Percentiles rank a stretch among this genome's conserved stretches.
These are phyloP conservation scores for Lobosporangium transversale DNA, from an alignment of 192 early-diverging fungal species.

Conservation along the genomic window DNA sequence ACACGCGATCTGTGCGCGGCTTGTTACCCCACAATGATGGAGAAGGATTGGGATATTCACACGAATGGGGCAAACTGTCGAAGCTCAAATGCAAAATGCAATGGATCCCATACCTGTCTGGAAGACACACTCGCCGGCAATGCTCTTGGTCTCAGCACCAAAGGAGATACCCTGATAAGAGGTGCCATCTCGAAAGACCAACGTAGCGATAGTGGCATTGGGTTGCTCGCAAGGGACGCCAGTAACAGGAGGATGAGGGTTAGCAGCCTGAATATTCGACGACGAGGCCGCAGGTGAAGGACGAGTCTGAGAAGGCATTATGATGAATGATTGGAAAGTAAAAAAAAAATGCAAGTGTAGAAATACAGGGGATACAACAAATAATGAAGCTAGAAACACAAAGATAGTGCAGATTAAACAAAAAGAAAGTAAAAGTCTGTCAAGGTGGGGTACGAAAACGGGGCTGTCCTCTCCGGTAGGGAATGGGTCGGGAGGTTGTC, in stretches of 20 bases:
- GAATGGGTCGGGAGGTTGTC: constrained; percentile 20
- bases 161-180: constrained; percentile 92
- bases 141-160: constrained; percentile 85
- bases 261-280: constrained; percentile 9
- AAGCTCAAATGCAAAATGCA: too few species aligned
- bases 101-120: constrained; percentile 93
- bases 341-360: constrained; percentile 3
- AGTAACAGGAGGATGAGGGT: constrained; percentile 39
- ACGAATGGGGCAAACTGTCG: too few species aligned
- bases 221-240: constrained; percentile 40
- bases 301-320: constrained; percentile 39
- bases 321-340: constrained; percentile 2
- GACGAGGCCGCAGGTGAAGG: constrained; percentile 4
- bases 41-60: too few species aligned
- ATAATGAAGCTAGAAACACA: background rate
- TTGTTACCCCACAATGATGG: too few species aligned
- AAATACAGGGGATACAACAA: constrained; percentile 21
- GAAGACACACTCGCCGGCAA: constrained; percentile 98
- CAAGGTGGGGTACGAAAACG: background rate
- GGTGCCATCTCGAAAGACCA: constrained; percentile 88
- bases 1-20: too few species aligned
- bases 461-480: constrained; percentile 9
- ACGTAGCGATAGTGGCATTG: constrained; percentile 64
- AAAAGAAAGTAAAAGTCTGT: constrained; percentile 1
- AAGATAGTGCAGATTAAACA: background rate